phyloP scores from a whole-genome alignment of 2,329 filamentous ascomycete species.

The Hyphodiscus sp. region DNA sequence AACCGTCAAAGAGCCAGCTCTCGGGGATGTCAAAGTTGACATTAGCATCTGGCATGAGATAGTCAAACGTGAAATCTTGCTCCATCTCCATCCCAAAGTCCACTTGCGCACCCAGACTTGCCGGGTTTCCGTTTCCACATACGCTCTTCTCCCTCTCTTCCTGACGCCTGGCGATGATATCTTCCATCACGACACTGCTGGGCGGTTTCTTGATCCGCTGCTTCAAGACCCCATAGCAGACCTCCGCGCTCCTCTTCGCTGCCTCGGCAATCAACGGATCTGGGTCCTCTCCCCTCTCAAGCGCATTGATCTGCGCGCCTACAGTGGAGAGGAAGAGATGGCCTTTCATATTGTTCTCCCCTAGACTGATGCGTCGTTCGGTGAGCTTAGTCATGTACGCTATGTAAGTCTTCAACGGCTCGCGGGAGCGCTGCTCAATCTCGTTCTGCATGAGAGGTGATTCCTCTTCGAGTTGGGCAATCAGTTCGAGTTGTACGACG shows the following conservation, averaged over 20 bases:
- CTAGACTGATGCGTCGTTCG: conserved; percentile 30
- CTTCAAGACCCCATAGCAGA: not conserved
- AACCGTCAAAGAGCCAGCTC: conserved; percentile 4
- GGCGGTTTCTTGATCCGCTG: not conserved
- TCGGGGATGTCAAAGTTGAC: conserved; percentile 8
- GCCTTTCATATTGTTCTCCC: conserved; percentile 39
- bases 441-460: not conserved
- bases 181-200: not conserved
- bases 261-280: conserved; percentile 7
- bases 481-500: conserved; percentile 40
- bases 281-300: conserved; percentile 7
- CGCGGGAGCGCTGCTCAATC: conserved; percentile 19
- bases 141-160: not conserved
- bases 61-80: not conserved
- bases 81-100: not conserved
- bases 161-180: not conserved
- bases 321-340: conserved; percentile 36
- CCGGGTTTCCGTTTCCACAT: not conserved
- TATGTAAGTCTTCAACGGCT: conserved; percentile 29
- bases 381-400: conserved; percentile 24
- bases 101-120: not conserved
- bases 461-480: conserved; percentile 11
- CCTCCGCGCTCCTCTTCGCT: not conserved
- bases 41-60: conserved; percentile 3
- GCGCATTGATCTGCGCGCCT: conserved; percentile 32